A percentile compares a stretch with the other conserved stretches of the same genome.
These are phyloP conservation scores for Pythium volutum DNA, from an alignment of 352 stramenopile species.

Conservation along the genomic window DNA sequence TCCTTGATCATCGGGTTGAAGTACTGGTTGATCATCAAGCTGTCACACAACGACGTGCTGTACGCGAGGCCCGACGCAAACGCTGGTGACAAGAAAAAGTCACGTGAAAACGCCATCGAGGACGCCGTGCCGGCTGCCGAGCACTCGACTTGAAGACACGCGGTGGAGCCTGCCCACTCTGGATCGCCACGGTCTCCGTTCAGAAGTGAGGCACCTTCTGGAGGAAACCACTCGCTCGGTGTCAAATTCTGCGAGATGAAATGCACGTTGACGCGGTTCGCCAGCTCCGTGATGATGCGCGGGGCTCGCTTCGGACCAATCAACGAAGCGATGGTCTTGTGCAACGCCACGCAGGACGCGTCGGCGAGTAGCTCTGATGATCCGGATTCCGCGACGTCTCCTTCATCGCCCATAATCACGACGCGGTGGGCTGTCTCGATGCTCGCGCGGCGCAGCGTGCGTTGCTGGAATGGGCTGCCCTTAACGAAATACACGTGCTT, in stretches of 20 bases:
- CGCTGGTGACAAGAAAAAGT: conserved; percentile 78
- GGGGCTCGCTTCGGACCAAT: conserved; percentile 57
- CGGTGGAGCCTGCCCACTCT: conserved; percentile 7
- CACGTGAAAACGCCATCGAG: conserved; percentile 56
- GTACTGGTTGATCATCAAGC: conserved; percentile 86
- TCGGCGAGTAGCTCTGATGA: conserved; percentile 73
- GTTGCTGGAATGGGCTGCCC: conserved; percentile 55
- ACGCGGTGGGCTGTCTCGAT: conserved; percentile 64
- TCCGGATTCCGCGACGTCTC: conserved; percentile 46
- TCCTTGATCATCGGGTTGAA: conserved; percentile 87
- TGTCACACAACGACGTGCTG: conserved; percentile 83
- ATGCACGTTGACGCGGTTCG: conserved; percentile 79
- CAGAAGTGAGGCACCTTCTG: background rate
- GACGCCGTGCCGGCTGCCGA: conserved; percentile 23
- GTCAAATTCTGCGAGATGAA: conserved; percentile 79
- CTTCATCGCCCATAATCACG: conserved; percentile 70
- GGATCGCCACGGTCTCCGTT: conserved; percentile 19
- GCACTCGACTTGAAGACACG: conserved; percentile 13
- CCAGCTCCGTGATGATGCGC: conserved; percentile 73
- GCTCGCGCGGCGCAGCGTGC: conserved; percentile 58
- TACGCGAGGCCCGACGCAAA: conserved; percentile 84
- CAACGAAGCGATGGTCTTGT: conserved; percentile 76
- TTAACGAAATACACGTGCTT: conserved; percentile 70
- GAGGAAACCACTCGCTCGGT: conserved; percentile 62
- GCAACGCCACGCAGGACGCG: conserved; percentile 72